These are phyloP conservation scores for Shiraia bambusicola DNA, from an alignment of 2,329 filamentous ascomycete genomes.

Conservation along the genomic window DNA sequence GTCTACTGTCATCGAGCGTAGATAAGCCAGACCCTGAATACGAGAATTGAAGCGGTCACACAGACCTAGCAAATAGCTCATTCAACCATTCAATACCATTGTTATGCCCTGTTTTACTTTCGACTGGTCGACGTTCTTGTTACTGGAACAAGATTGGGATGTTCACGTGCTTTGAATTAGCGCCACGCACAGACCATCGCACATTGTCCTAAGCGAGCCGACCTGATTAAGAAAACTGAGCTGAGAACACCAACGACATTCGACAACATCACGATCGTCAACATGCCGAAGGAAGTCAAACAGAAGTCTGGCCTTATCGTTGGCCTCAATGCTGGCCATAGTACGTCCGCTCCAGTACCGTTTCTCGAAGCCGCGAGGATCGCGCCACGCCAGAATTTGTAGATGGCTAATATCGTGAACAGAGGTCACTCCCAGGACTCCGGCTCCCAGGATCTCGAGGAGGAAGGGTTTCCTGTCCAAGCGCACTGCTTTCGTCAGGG, in stretches of 20 bases:
- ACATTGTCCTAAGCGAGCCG: conserved; percentile 1
- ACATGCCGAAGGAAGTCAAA: conserved; percentile 57
- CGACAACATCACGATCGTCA: conserved; percentile 43
- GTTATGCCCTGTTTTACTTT: too few relatives aligned
- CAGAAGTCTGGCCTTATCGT: conserved; percentile 57
- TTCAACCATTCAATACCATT: too few relatives aligned
- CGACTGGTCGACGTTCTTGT: neutral
- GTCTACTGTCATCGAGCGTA: too few relatives aligned
- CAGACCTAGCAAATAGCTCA: too few relatives aligned
- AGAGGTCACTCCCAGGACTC: conserved; percentile 56
- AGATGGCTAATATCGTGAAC: conserved; percentile 29
- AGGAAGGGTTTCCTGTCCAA: conserved; percentile 97
- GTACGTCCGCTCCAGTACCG: conserved; percentile 53
- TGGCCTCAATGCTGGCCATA: conserved; percentile 65
- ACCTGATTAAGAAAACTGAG: conserved; percentile 1
- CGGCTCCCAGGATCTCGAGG: conserved; percentile 56
- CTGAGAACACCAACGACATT: conserved; percentile 18
- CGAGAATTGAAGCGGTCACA: too few relatives aligned
- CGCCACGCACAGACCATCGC: neutral
- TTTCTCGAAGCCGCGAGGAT: conserved; percentile 12
- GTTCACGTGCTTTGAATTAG: neutral
- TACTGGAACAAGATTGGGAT: neutral
- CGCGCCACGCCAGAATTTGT: conserved; percentile 14
- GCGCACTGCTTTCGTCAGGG: conserved; percentile 93
- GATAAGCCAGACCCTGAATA: too few relatives aligned